phyloP scores from a whole-genome alignment of 2,329 filamentous ascomycete genomes.

The Phaeosphaeria sp. region DNA sequence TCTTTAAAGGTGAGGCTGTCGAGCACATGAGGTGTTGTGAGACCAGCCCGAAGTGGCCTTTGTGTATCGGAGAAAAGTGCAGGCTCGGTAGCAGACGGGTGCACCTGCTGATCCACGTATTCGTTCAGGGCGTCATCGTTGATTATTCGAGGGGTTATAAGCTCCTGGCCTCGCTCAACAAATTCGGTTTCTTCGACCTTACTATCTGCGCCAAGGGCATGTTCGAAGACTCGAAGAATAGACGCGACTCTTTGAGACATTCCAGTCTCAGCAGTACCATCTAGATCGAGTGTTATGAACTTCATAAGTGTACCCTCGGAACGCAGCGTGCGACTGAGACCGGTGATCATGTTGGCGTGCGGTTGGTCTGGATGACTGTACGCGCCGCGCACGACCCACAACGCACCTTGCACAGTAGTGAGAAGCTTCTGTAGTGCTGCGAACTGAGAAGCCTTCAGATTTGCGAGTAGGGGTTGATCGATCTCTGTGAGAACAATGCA shows the following conservation, averaged over 20 bases:
- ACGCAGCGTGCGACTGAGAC: conserved; percentile 17
- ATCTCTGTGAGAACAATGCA: conserved; percentile 24
- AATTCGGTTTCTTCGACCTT: conserved; percentile 15
- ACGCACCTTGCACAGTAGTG: conserved; percentile 7
- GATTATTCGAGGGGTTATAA: conserved; percentile 19
- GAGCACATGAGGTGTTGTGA: conserved; percentile 19
- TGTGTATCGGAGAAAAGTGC: conserved; percentile 15
- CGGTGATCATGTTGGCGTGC: conserved; percentile 17
- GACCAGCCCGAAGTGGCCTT: conserved; percentile 18
- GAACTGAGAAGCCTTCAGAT: conserved; percentile 6
- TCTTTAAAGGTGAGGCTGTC: conserved; percentile 29
- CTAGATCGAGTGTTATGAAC: conserved; percentile 19
- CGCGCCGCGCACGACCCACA: conserved; percentile 15
- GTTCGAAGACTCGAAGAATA: not conserved
- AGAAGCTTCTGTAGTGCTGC: conserved; percentile 5
- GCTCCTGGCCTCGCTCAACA: not conserved
- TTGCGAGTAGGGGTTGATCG: conserved; percentile 9
- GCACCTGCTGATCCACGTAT: conserved; percentile 25
- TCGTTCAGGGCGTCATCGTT: conserved; percentile 29
- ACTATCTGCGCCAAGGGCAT: not conserved
- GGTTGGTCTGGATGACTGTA: conserved; percentile 8
- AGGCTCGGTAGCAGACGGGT: conserved; percentile 24
- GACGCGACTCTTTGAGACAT: not conserved
- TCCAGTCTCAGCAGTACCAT: not conserved
- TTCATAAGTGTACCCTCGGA: conserved; percentile 15